Evolutionary conservation across 768 basidiomycete genomes (phyloP).

Genomic region (Termitomyces sp.): DNA sequence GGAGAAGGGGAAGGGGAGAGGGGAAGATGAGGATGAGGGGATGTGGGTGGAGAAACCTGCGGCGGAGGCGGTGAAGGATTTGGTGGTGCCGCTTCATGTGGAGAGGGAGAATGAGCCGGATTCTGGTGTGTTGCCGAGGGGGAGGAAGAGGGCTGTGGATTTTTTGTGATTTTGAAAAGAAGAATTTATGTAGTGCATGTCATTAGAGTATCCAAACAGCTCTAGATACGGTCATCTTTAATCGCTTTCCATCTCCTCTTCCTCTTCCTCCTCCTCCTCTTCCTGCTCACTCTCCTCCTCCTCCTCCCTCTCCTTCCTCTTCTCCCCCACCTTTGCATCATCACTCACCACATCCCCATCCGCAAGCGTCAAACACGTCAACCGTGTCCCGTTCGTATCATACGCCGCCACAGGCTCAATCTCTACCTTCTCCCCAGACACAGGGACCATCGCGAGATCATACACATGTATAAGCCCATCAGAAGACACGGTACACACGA

Average conservation of each 20-base stretch:
- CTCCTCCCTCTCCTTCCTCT: constrained; percentile 24
- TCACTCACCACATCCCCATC: constrained; percentile 23
- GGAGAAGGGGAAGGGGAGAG: constrained; percentile 22
- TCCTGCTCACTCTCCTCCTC: constrained; percentile 17
- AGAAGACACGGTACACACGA: constrained; percentile 79
- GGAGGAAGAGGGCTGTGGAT: constrained; percentile 71
- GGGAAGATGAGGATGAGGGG: constrained; percentile 40
- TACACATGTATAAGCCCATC: constrained; percentile 84
- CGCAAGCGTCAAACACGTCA: constrained; percentile 28
- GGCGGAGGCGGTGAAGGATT: constrained; percentile 42
- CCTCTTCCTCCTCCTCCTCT: constrained; percentile 2
- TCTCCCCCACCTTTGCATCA: constrained; percentile 16
- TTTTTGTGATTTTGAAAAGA: too few species aligned
- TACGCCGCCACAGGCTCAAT: constrained; percentile 17
- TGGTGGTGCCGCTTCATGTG: constrained; percentile 13
- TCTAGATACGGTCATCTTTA: background rate
- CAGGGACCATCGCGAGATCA: constrained; percentile 56
- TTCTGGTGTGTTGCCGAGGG: constrained; percentile 28
- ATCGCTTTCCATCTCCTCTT: constrained; percentile 15
- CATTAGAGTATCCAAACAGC: background rate
- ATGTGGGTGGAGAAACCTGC: constrained; percentile 72
- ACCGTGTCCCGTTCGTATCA: constrained; percentile 20
- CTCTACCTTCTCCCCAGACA: constrained; percentile 14
- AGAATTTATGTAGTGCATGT: background rate
- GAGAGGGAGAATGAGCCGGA: constrained; percentile 13